These are phyloP conservation scores for Eutypella sp. DNA, from an alignment of 2,329 filamentous ascomycete genomes.

Conservation along the genomic window DNA sequence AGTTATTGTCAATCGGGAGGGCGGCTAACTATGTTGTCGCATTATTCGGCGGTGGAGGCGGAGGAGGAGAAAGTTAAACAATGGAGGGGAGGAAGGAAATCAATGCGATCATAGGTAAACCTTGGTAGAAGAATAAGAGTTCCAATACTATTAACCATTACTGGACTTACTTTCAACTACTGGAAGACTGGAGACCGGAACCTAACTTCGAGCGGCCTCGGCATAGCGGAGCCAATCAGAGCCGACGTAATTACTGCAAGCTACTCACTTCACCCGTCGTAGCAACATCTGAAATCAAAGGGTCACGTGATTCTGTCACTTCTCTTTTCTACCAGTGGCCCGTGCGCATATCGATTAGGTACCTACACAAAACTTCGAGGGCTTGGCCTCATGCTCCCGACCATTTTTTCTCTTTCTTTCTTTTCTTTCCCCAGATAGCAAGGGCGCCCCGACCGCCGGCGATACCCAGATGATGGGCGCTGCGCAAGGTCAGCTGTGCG, in stretches of 20 bases:
- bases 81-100: background rate
- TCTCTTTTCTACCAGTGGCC: too few species aligned
- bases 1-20: background rate
- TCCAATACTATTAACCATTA: too few species aligned
- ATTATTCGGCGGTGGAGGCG: constrained; percentile 1
- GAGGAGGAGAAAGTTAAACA: background rate
- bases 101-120: constrained; percentile 25
- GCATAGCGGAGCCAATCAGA: constrained; percentile 1
- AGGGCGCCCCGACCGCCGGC: constrained; percentile 36
- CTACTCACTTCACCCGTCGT: background rate
- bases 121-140: too few species aligned
- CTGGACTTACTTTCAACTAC: too few species aligned
- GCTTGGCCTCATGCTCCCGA: too few species aligned
- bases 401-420: constrained; percentile 16
- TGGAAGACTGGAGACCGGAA: too few species aligned
- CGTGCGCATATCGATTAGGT: too few species aligned
- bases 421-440: constrained; percentile 45
- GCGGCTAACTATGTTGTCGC: background rate
- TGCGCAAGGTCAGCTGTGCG: constrained; percentile 18
- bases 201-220: background rate
- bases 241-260: background rate
- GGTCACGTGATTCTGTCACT: too few species aligned
- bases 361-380: too few species aligned
- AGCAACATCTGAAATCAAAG: background rate
- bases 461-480: constrained; percentile 12